Base-by-base conservation (phyloP, 2,329 filamentous ascomycete species). In the Exophiala aquamarina region DNA sequence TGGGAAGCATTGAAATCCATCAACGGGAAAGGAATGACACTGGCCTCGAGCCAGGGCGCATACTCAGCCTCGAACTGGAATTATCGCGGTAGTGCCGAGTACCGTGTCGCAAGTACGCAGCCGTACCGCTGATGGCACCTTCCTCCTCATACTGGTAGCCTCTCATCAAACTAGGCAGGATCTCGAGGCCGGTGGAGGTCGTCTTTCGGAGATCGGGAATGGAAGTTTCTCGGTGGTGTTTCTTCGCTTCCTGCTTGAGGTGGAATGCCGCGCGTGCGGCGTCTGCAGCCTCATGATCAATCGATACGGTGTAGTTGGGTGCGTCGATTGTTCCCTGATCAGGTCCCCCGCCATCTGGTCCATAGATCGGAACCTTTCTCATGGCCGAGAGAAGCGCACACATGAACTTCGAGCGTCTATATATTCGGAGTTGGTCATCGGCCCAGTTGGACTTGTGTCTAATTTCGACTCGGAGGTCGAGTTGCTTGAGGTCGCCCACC, bases 391-490 rank as follows among this genome's bases (percentile, higher is more conserved):
- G 20, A 18, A 47, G 21, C 4, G 37, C 44, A 19, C 38, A 47
- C 44, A 47, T 43, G 28, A 47, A 47, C 38, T 47, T 47, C 3
- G 44, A 47, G 7, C 44, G 37, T n/a, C 44, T 38, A 15, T 33
- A 32, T 15, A 28, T 37, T 13, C 38, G 38, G 14, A 47, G 19
- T 23, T n/a, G 26, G 1, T 33, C 3, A 29, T 45, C 35, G 4
- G 29, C 4, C 28, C 40, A 36, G 15, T 40, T 20, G 3, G 13
- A n/a, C 20, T 65, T 66, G 41, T 65, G 61, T 31, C 42, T 49
- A 42, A 65, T 60, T 33, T 63, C 61, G 20, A 66, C 58, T 17
- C 57, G 46, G 7, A 66, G 43, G 11, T 66, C 61, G 3, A 66
- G 48, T 26, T 59, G 50, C 20, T 59, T 59, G 34, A 64, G 37